phyloP scores from a whole-genome alignment of 768 basidiomycete species.

The Tulasnella sp. region DNA sequence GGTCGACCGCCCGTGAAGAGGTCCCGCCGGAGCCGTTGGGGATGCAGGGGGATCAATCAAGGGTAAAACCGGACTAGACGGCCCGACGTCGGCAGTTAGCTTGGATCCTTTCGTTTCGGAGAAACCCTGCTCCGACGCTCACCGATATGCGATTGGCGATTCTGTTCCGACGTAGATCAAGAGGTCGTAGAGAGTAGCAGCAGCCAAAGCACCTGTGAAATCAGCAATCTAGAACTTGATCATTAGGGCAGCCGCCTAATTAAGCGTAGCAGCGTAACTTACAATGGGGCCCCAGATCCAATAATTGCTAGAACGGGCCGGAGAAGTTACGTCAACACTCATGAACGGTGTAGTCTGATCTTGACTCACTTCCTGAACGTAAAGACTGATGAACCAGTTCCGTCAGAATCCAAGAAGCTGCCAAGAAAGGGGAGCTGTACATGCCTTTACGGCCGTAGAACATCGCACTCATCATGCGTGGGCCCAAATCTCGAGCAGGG shows the following conservation, averaged over 20 bases:
- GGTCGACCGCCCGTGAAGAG: not conserved
- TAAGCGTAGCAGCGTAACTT: not conserved
- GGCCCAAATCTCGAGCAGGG: conserved; percentile 74
- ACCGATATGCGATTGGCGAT: conserved; percentile 38
- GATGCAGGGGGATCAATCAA: not conserved
- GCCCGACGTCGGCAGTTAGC: not conserved
- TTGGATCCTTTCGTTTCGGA: not conserved
- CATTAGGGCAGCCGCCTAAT: not conserved
- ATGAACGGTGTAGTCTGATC: not conserved
- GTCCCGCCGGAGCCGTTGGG: not conserved
- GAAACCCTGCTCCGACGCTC: not conserved
- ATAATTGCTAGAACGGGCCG: conserved; percentile 56
- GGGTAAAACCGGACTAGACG: not conserved
- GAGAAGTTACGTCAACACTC: not conserved
- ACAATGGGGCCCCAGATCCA: conserved; percentile 70
- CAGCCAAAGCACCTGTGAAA: conserved; percentile 55
- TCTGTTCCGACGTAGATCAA: conserved; percentile 62
- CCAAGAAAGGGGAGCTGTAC: not conserved
- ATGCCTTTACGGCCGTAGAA: conserved; percentile 55
- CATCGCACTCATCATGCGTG: conserved; percentile 67
- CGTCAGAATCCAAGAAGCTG: not conserved
- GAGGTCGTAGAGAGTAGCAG: conserved; percentile 60
- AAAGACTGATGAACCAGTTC: not conserved
- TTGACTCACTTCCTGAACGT: not conserved
- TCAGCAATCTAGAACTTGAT: conserved; percentile 32